Evolutionary conservation across 2,329 filamentous ascomycete genomes (phyloP).

Genomic region (Calonectria pteridis): DNA sequence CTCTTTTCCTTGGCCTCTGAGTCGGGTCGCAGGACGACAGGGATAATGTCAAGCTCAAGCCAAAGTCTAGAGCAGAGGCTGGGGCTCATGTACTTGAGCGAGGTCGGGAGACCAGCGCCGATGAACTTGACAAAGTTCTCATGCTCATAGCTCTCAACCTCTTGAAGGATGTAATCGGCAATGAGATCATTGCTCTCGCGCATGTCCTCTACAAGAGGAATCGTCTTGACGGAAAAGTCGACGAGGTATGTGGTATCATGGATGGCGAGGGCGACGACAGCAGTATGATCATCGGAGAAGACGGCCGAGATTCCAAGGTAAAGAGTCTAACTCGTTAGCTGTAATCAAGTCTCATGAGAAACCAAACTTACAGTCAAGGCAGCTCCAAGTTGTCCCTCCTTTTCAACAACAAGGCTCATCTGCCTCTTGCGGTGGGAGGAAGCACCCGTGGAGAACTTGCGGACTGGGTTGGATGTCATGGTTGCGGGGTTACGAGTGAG

Average conservation of each 20-base stretch:
- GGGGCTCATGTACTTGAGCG: conserved; percentile 71
- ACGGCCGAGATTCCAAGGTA: conserved; percentile 73
- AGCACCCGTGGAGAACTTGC: conserved; percentile 59
- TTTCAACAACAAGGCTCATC: conserved; percentile 60
- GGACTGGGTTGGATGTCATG: conserved; percentile 46
- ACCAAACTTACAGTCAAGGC: conserved; percentile 57
- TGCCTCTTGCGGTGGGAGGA: conserved; percentile 60
- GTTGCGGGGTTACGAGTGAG: conserved; percentile 33
- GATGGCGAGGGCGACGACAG: conserved; percentile 75
- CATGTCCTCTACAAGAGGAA: conserved; percentile 58
- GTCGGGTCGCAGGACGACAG: conserved; percentile 71
- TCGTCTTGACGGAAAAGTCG: conserved; percentile 76
- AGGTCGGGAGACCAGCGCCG: conserved; percentile 76
- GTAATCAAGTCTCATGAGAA: not conserved
- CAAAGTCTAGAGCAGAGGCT: conserved; percentile 78
- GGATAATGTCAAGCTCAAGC: conserved; percentile 81
- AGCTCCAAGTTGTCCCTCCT: conserved; percentile 58
- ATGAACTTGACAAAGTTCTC: conserved; percentile 80
- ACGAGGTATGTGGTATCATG: conserved; percentile 82
- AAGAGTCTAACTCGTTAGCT: conserved; percentile 60
- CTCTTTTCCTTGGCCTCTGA: conserved; percentile 56
- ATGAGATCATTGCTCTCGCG: conserved; percentile 60
- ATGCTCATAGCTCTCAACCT: conserved; percentile 71
- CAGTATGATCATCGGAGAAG: conserved; percentile 61
- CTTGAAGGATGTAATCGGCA: conserved; percentile 69